Evolutionary conservation across 495 filamentous ascomycete species (phyloP).

Genomic region (Haplographium delicatum): DNA sequence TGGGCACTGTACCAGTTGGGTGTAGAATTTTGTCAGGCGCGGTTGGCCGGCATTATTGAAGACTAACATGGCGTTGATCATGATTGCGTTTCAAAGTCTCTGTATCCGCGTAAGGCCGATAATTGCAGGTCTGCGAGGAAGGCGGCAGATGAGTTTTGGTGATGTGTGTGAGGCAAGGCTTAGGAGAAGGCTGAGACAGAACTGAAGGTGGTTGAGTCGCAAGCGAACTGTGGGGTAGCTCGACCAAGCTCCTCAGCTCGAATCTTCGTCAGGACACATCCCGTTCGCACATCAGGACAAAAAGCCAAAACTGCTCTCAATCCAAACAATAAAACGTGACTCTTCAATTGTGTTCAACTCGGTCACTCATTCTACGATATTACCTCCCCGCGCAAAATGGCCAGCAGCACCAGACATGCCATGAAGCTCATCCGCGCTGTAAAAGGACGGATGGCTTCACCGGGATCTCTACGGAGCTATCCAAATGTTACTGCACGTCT

Average conservation of each 20-base stretch:
- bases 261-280: slow-evolving; percentile 1
- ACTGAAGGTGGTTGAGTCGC: not conserved
- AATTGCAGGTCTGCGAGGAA: not conserved
- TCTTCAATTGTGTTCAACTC: not conserved
- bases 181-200: slow-evolving; percentile 16
- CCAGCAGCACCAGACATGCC: too few relatives aligned
- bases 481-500: too few relatives aligned
- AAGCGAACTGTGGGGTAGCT: slow-evolving; percentile 28
- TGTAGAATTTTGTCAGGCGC: slow-evolving; percentile 97
- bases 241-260: not conserved
- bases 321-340: too few relatives aligned
- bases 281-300: not conserved
- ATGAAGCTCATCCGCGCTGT: too few relatives aligned
- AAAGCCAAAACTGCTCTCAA: slow-evolving; percentile 1
- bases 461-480: too few relatives aligned
- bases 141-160: not conserved
- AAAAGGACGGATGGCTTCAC: too few relatives aligned
- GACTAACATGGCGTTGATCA: slow-evolving; percentile 99
- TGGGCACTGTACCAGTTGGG: slow-evolving; percentile 68
- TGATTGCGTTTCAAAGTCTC: slow-evolving; percentile 32
- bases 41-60: slow-evolving; percentile 98
- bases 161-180: slow-evolving; percentile 4
- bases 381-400: slow-evolving; percentile 11
- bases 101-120: not conserved
- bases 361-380: slow-evolving; percentile 6